These are phyloP conservation scores for Suillus lakei DNA, from an alignment of 768 basidiomycete genomes.

Conservation along the genomic window DNA sequence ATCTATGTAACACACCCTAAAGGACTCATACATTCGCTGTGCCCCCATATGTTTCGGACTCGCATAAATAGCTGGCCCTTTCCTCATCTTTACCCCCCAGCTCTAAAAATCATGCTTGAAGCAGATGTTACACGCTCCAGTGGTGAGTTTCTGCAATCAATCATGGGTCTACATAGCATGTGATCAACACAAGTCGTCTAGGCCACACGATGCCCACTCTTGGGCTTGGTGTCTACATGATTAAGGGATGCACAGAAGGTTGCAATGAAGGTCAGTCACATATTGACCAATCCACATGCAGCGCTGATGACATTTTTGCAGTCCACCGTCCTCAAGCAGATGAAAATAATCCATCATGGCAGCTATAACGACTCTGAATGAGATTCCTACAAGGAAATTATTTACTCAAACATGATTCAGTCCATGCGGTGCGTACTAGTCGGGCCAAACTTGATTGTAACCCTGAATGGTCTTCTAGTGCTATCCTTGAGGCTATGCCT, in stretches of 20 bases:
- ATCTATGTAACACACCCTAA: too few species aligned
- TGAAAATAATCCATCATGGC: slow-evolving; percentile 95
- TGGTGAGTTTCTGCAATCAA: background rate
- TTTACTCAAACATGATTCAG: slow-evolving; percentile 91
- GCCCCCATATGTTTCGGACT: background rate
- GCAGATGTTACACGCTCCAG: slow-evolving; percentile 3
- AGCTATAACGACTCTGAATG: slow-evolving; percentile 89
- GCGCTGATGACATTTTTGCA: slow-evolving; percentile 31
- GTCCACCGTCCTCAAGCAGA: slow-evolving; percentile 94
- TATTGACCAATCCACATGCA: background rate
- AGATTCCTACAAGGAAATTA: slow-evolving; percentile 94
- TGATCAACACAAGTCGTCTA: background rate
- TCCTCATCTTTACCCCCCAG: background rate
- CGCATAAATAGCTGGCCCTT: background rate
- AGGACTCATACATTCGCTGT: too few species aligned
- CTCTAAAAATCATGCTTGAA: background rate
- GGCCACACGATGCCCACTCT: slow-evolving; percentile 17
- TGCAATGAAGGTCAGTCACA: slow-evolving; percentile 58
- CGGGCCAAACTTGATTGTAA: background rate
- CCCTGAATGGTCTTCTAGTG: slow-evolving; percentile 42
- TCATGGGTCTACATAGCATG: too few species aligned
- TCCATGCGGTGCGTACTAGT: slow-evolving; percentile 77
- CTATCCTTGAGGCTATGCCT: slow-evolving; percentile 92
- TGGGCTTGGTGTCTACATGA: slow-evolving; percentile 19
- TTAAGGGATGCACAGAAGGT: slow-evolving; percentile 9